phyloP scores from a whole-genome alignment of 2,329 filamentous ascomycete genomes.

The Cytospora piceicola region DNA sequence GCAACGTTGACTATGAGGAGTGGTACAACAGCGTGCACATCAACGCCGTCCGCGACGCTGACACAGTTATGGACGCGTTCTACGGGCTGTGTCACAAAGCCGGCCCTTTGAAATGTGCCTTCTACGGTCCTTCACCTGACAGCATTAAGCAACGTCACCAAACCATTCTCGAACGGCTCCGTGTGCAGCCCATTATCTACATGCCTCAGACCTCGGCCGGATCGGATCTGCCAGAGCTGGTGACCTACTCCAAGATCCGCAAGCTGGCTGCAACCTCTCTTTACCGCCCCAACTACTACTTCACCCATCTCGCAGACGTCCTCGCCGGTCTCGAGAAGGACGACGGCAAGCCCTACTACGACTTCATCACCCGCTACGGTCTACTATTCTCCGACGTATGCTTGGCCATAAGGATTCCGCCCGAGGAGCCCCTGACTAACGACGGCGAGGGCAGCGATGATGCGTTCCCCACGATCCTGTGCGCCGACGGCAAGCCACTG shows the following conservation, averaged over 20 bases:
- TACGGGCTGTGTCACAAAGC: conserved; percentile 57
- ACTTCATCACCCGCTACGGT: conserved; percentile 36
- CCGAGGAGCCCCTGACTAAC: conserved; percentile 38
- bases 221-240: conserved; percentile 50
- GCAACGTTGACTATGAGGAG: conserved; percentile 58
- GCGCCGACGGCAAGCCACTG: conserved; percentile 45
- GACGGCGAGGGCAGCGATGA: conserved; percentile 44
- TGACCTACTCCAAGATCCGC: conserved; percentile 55
- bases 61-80: conserved; percentile 57
- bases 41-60: conserved; percentile 57
- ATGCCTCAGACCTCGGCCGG: conserved; percentile 40
- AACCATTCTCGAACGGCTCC: conserved; percentile 47
- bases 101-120: conserved; percentile 51
- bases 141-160: conserved; percentile 46
- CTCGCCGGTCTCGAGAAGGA: conserved; percentile 49
- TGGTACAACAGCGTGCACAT: conserved; percentile 52
- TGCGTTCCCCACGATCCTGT: conserved; percentile 51
- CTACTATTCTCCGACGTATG: conserved; percentile 37
- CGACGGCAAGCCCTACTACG: conserved; percentile 50
- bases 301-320: conserved; percentile 47
- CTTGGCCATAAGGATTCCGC: conserved; percentile 38
- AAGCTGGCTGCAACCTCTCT: conserved; percentile 47
- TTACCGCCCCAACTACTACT: conserved; percentile 50
- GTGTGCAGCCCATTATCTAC: conserved; percentile 47
- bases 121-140: conserved; percentile 44